Percentiles rank a stretch among this genome's conserved stretches.
Evolutionary conservation across 2,329 filamentous ascomycete species (phyloP).

Genomic region (Claviceps monticola): DNA sequence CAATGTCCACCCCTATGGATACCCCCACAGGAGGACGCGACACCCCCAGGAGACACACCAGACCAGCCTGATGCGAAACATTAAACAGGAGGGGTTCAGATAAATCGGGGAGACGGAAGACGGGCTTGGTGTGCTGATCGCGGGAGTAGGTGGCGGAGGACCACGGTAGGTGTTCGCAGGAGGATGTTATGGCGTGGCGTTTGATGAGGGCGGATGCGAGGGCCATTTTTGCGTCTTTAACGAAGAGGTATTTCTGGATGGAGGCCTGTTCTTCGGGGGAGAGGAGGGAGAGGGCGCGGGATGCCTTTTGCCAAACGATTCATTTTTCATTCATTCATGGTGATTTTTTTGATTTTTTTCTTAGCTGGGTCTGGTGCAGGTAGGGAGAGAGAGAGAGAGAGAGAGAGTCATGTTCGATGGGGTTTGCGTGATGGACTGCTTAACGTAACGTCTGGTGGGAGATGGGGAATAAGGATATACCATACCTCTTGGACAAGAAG

Average conservation of each 20-base stretch:
- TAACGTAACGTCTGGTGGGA: no score
- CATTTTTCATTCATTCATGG: no score
- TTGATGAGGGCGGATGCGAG: constrained; percentile 63
- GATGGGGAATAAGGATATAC: constrained; percentile 4
- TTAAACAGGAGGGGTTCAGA: constrained; percentile 51
- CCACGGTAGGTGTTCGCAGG: constrained; percentile 43
- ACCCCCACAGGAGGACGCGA: constrained; percentile 17
- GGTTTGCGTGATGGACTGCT: no score
- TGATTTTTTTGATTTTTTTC: background rate
- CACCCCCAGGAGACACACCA: constrained; percentile 53
- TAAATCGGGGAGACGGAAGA: constrained; percentile 35
- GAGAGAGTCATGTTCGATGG: constrained; percentile 8
- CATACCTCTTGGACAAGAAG: constrained; percentile 32
- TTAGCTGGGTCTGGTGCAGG: background rate
- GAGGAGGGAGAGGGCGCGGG: constrained; percentile 39
- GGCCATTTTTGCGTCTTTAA: constrained; percentile 61
- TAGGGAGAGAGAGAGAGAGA: background rate
- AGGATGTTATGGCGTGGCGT: constrained; percentile 50
- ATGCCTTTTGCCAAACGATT: constrained; percentile 26
- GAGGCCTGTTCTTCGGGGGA: constrained; percentile 38
- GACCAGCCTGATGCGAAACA: constrained; percentile 62
- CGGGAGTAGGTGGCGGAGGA: constrained; percentile 40
- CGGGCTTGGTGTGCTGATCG: constrained; percentile 39
- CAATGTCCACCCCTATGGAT: constrained; percentile 60
- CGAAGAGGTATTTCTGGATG: constrained; percentile 48